Conservation (phyloP, 306 rosid species). For the Prinsepia uniflora region DNA sequence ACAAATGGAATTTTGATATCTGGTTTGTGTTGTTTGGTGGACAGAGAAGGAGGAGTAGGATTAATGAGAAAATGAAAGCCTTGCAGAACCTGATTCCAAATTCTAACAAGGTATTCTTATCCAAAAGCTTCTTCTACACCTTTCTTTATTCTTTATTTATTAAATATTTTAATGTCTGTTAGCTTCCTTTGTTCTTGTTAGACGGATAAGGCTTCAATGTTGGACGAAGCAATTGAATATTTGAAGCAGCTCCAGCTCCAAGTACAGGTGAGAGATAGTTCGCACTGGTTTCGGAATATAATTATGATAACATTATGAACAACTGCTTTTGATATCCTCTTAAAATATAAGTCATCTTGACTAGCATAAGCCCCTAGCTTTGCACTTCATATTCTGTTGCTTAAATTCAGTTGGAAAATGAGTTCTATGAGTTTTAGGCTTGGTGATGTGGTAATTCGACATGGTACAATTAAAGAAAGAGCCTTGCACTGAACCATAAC, state of each 20-base stretch:
- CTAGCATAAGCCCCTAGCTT: not conserved
- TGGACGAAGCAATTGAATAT: constrained; percentile 90
- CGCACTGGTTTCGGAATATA: constrained; percentile 14
- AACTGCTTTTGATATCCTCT: constrained; percentile 3
- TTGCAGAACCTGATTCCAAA: constrained; percentile 89
- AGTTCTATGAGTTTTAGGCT: not conserved
- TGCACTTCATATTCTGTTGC: constrained; percentile 1
- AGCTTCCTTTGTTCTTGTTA: constrained; percentile 30
- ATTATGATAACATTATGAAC: not conserved
- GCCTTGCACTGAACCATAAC: not conserved
- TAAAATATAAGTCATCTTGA: not conserved
- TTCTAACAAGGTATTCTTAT: constrained; percentile 71
- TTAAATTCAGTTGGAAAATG: not conserved
- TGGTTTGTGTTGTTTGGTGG: constrained; percentile 29
- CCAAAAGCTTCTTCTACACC: not conserved
- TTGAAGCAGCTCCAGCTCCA: constrained; percentile 98
- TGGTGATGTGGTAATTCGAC: not conserved
- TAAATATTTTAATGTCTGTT: constrained; percentile 3
- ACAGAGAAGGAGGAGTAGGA: constrained; percentile 91
- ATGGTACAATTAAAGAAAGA: not conserved
- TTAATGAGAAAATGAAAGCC: constrained; percentile 94
- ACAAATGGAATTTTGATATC: constrained; percentile 15
- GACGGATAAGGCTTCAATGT: constrained; percentile 98
- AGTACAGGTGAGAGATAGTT: constrained; percentile 54
- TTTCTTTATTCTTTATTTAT: not conserved